These are phyloP conservation scores for Cichorium intybus DNA, from an alignment of 140 eudicot genomes.

Conservation along the genomic window DNA sequence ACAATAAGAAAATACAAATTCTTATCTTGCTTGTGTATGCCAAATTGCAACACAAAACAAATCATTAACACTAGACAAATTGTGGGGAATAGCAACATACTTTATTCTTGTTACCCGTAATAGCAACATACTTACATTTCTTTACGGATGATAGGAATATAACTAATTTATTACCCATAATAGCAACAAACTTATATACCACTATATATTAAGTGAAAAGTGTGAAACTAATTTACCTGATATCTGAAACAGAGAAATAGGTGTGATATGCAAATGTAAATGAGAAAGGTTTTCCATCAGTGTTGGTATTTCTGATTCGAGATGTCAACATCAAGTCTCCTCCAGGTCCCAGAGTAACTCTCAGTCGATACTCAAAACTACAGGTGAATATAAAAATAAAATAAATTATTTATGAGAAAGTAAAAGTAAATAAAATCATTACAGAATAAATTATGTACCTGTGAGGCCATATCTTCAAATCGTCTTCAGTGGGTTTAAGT, in stretches of 20 bases:
- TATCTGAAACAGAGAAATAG: constrained; percentile 89
- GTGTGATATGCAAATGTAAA: constrained; percentile 92
- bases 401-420: background rate
- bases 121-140: background rate
- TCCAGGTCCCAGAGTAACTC: constrained; percentile 78
- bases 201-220: constrained; percentile 12
- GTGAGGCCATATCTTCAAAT: constrained; percentile 86
- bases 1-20: background rate
- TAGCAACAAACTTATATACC: background rate
- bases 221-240: constrained; percentile 49
- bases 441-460: constrained; percentile 36
- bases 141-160: too few species aligned
- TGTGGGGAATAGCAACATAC: too few species aligned
- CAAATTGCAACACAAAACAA: background rate
- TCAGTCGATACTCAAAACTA: constrained; percentile 91
- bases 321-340: constrained; percentile 94
- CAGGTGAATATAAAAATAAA: background rate
- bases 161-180: too few species aligned
- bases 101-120: too few species aligned
- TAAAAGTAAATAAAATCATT: background rate
- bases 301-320: constrained; percentile 69
- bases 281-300: constrained; percentile 71
- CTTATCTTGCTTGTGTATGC: background rate
- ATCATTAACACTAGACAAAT: background rate
- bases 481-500: constrained; percentile 82